phyloP scores from a whole-genome alignment of 805 yeast species.

The Saturnispora quitensis region DNA sequence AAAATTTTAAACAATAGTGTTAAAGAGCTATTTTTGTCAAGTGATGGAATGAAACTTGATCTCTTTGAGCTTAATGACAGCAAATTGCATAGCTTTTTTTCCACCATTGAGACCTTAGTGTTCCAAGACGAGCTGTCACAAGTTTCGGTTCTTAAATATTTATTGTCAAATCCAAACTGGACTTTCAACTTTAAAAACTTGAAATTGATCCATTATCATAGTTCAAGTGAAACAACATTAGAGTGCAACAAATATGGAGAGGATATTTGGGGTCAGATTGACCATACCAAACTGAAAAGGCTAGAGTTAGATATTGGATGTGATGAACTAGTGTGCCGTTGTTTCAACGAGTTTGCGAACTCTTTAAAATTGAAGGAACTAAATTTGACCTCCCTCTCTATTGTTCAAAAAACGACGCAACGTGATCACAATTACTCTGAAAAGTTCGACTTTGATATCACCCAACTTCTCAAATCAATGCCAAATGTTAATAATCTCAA shows the following conservation, averaged over 20 bases:
- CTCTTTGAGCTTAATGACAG: neutral
- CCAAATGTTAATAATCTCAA: conserved; percentile 28
- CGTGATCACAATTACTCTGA: conserved; percentile 40
- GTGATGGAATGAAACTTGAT: neutral
- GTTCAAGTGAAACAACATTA: conserved; percentile 32
- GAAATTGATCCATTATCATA: conserved; percentile 38
- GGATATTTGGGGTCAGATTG: conserved; percentile 24
- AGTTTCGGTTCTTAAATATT: conserved; percentile 24
- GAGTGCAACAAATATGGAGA: conserved; percentile 25
- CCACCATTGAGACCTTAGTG: conserved; percentile 20
- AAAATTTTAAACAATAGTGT: neutral
- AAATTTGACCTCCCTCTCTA: conserved; percentile 29
- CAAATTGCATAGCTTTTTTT: conserved; percentile 24
- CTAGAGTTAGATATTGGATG: conserved; percentile 51
- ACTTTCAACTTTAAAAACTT: conserved; percentile 25
- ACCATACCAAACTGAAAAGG: conserved; percentile 26
- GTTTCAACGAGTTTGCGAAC: conserved; percentile 34
- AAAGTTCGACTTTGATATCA: conserved; percentile 43
- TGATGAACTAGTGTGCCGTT: conserved; percentile 36
- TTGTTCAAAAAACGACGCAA: conserved; percentile 27
- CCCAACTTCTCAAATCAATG: conserved; percentile 32
- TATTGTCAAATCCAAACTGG: conserved; percentile 12
- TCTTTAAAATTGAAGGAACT: conserved; percentile 18
- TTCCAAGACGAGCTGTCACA: conserved; percentile 25
- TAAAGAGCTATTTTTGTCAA: neutral